Percentiles rank a stretch among this genome's conserved stretches.
Conservation (phyloP, 306 rosid genomes). For the Sesbania bispinosa region DNA sequence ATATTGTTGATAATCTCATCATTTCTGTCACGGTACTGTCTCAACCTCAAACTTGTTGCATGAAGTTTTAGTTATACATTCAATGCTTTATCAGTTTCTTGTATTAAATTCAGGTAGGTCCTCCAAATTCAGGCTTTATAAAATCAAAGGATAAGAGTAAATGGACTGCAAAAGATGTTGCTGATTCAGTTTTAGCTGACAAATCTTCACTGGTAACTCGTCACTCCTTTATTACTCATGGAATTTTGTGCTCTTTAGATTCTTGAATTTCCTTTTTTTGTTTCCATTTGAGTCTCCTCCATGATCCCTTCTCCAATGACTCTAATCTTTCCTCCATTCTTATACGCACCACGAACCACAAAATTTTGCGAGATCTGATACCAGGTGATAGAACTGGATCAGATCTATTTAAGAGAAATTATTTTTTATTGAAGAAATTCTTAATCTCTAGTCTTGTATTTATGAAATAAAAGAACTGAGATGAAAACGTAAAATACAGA, state of each 20-base stretch:
- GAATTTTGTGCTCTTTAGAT: constrained; percentile 4
- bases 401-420: no score
- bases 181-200: constrained; percentile 93
- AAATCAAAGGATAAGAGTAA: constrained; percentile 73
- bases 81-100: constrained; percentile 34
- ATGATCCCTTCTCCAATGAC: no score
- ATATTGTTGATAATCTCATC: constrained; percentile 74
- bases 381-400: no score
- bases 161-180: constrained; percentile 90
- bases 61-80: constrained; percentile 14
- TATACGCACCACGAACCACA: no score
- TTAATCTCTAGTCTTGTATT: no score
- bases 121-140: constrained; percentile 69
- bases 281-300: no score
- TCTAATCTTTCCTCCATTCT: no score
- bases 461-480: no score
- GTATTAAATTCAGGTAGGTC: constrained; percentile 80
- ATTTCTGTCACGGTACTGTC: constrained; percentile 84
- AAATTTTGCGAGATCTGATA: no score
- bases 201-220: constrained; percentile 81
- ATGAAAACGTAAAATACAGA: no score
- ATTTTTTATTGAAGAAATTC: no score
- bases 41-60: background rate
- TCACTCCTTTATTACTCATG: background rate
- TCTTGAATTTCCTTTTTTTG: no score